These are phyloP conservation scores for Solanum sparsipilum DNA, from an alignment of 257 asterid species.

Conservation along the genomic window DNA sequence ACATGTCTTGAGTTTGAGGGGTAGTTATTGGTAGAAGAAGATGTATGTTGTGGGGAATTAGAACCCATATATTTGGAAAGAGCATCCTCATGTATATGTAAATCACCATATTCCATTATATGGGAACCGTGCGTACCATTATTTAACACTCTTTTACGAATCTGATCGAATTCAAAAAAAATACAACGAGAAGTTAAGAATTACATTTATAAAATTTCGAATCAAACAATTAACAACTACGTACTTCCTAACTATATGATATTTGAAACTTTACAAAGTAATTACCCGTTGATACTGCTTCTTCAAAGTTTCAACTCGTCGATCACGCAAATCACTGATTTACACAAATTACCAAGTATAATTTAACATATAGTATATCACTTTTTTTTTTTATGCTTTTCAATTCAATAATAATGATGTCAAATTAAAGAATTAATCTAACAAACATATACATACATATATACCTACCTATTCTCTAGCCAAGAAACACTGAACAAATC, in stretches of 20 bases:
- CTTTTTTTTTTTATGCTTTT: too few species aligned
- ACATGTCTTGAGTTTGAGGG: constrained; percentile 19
- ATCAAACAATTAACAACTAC: neutral
- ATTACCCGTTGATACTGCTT: neutral
- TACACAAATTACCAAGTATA: neutral
- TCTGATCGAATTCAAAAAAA: constrained; percentile 24
- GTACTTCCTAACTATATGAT: neutral
- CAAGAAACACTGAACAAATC: constrained; percentile 88
- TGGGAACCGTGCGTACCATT: constrained; percentile 64
- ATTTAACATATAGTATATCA: neutral
- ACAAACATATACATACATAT: neutral
- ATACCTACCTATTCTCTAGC: constrained; percentile 75
- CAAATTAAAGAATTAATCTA: neutral
- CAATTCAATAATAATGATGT: too few species aligned
- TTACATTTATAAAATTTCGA: neutral
- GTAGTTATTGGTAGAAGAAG: constrained; percentile 29
- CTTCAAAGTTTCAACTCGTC: neutral
- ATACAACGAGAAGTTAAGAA: neutral
- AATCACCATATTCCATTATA: constrained; percentile 80
- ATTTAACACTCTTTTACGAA: constrained; percentile 50
- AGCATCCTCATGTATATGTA: constrained; percentile 31
- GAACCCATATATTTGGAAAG: constrained; percentile 62
- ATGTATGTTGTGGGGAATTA: constrained; percentile 56
- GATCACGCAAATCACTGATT: neutral
- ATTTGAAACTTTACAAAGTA: neutral